Conservation (phyloP, 805 yeast genomes). For the Wickerhamiella hasegawae region DNA sequence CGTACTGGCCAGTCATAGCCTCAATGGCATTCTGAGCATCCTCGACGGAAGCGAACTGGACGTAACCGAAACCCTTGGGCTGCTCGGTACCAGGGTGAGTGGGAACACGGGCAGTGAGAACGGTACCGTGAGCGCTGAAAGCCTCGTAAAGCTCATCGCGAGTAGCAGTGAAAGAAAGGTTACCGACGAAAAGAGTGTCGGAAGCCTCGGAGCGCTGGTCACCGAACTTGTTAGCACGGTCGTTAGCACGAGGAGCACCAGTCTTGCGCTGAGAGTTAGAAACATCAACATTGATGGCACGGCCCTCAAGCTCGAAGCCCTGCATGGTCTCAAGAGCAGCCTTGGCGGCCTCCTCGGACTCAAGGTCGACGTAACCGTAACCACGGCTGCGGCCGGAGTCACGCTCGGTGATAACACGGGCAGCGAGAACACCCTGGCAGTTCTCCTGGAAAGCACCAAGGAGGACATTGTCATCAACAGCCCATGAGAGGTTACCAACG, state of each 20-base stretch:
- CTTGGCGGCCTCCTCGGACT: conserved; percentile 58
- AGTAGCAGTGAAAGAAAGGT: conserved; percentile 79
- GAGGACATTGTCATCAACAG: conserved; percentile 90
- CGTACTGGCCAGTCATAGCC: conserved; percentile 73
- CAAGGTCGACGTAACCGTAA: conserved; percentile 87
- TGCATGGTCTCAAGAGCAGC: conserved; percentile 73
- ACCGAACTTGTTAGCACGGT: conserved; percentile 81
- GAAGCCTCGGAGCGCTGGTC: conserved; percentile 85
- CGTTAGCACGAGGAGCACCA: conserved; percentile 35
- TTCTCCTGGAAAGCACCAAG: conserved; percentile 62
- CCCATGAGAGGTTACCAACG: conserved; percentile 97
- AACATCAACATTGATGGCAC: conserved; percentile 87
- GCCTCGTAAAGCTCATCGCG: conserved; percentile 60
- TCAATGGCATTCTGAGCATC: conserved; percentile 83
- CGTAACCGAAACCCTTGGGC: conserved; percentile 98
- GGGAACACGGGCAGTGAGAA: conserved; percentile 85
- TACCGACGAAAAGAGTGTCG: conserved; percentile 91
- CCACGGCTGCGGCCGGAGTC: conserved; percentile 89
- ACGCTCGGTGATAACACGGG: conserved; percentile 90
- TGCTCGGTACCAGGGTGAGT: conserved; percentile 98
- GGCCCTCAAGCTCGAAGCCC: conserved; percentile 92
- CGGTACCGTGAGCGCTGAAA: conserved; percentile 66
- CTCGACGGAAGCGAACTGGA: conserved; percentile 72
- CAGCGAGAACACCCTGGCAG: conserved; percentile 64
- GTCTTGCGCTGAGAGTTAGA: conserved; percentile 61